phyloP scores from a whole-genome alignment of 495 filamentous ascomycete genomes.

The Podospora bellae-mahoneyi region DNA sequence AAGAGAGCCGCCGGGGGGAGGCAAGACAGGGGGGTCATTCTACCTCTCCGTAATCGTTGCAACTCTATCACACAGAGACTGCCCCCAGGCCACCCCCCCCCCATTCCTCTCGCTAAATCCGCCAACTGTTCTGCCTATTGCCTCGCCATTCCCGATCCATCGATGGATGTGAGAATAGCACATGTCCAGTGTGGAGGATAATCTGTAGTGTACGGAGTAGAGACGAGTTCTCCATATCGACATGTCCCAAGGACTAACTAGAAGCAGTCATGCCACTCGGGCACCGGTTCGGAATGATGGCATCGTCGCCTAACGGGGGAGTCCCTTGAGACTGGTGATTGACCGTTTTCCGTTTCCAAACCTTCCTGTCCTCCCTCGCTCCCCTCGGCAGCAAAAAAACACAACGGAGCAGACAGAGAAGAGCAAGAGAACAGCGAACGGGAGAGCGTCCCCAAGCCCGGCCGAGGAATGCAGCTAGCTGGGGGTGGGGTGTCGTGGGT shows the following conservation, averaged over 20 bases:
- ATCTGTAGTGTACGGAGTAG: too few relatives aligned
- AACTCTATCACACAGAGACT: background rate
- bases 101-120: background rate
- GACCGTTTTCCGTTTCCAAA: constrained; percentile 1
- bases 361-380: background rate
- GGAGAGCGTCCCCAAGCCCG: constrained; percentile 3
- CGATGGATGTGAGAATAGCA: background rate
- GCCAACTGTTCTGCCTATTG: constrained; percentile 14
- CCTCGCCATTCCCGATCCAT: constrained; percentile 15
- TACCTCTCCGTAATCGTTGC: background rate
- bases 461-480: background rate
- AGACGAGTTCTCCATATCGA: too few relatives aligned
- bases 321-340: constrained; percentile 12
- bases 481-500: background rate
- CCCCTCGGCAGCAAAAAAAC: background rate
- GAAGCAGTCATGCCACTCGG: constrained; percentile 11
- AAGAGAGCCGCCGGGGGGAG: background rate
- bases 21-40: background rate
- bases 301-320: constrained; percentile 11
- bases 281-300: constrained; percentile 15
- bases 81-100: background rate
- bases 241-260: too few relatives aligned
- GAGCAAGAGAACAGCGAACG: constrained; percentile 10
- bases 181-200: background rate
- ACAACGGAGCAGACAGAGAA: constrained; percentile 3